Percentiles rank a stretch among this genome's conserved stretches.
Evolutionary conservation across 768 basidiomycete species (phyloP).

Genomic region (Phanerochaete sordida): DNA sequence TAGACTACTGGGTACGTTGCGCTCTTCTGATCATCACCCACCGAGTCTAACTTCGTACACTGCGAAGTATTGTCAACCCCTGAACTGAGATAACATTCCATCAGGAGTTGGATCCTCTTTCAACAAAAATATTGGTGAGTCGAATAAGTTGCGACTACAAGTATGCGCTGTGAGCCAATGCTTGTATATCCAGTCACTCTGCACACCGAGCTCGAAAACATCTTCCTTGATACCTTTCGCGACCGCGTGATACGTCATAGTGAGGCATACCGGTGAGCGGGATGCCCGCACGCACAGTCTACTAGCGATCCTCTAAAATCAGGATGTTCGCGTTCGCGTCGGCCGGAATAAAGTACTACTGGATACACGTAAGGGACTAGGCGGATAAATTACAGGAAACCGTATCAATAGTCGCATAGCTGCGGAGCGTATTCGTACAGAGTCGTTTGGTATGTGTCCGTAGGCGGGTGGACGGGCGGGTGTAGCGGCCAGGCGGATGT

Average conservation of each 20-base stretch:
- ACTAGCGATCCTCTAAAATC: neutral
- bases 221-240: too few species aligned
- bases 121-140: too few species aligned
- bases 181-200: too few species aligned
- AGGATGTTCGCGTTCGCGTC: neutral
- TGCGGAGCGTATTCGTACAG: slow-evolving; percentile 1
- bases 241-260: too few species aligned
- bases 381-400: slow-evolving; percentile 8
- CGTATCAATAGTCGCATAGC: slow-evolving; percentile 3
- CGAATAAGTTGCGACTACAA: too few species aligned
- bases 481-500: slow-evolving; percentile 6
- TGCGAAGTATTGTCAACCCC: neutral
- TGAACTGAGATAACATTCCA: neutral
- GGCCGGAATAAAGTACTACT: slow-evolving; percentile 2
- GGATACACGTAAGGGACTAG: slow-evolving; percentile 9
- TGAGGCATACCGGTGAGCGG: neutral
- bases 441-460: neutral
- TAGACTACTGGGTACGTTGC: neutral
- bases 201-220: too few species aligned
- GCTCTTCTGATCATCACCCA: too few species aligned
- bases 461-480: neutral
- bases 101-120: too few species aligned
- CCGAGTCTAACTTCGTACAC: neutral
- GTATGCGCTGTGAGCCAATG: too few species aligned
- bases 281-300: neutral